Conservation (phyloP, 1,284 basidiomycete species). For the Puccinia horiana region DNA sequence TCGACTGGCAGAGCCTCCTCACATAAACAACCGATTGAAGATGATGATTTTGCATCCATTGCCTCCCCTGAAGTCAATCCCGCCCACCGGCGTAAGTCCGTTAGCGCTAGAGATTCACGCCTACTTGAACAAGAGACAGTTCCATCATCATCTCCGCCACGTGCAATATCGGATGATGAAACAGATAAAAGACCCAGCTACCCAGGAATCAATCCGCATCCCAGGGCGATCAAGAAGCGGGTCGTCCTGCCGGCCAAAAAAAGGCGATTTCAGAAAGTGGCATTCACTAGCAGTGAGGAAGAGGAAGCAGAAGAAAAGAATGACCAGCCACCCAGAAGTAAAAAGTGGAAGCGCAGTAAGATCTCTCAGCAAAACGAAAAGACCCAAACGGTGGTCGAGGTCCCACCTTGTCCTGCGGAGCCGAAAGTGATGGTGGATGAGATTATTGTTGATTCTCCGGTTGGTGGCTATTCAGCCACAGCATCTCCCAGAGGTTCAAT, state of each 20-base stretch:
- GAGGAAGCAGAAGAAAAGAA: conserved; percentile 52
- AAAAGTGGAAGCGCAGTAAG: conserved; percentile 54
- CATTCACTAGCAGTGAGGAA: conserved; percentile 57
- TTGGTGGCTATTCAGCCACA: background rate
- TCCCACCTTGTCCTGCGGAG: conserved; percentile 9
- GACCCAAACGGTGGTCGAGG: conserved; percentile 21
- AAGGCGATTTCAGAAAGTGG: conserved; percentile 49
- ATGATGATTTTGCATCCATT: conserved; percentile 29
- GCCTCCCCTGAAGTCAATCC: conserved; percentile 33
- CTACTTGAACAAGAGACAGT: background rate
- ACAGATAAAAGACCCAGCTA: background rate
- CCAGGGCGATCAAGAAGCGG: conserved; percentile 4
- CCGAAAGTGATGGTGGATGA: conserved; percentile 20
- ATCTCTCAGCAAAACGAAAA: conserved; percentile 48
- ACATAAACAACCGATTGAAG: conserved; percentile 4
- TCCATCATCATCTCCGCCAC: conserved; percentile 26
- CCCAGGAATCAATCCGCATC: background rate
- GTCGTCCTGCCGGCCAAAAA: conserved; percentile 27
- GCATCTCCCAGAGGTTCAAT: background rate
- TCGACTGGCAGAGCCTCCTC: conserved; percentile 11
- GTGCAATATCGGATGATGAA: conserved; percentile 21
- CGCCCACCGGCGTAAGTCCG: background rate
- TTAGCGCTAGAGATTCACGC: background rate
- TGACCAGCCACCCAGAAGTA: conserved; percentile 9
- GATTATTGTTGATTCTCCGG: conserved; percentile 13